Base-by-base conservation (phyloP, 1,284 basidiomycete species). In the Malassezia arunalokei region DNA sequence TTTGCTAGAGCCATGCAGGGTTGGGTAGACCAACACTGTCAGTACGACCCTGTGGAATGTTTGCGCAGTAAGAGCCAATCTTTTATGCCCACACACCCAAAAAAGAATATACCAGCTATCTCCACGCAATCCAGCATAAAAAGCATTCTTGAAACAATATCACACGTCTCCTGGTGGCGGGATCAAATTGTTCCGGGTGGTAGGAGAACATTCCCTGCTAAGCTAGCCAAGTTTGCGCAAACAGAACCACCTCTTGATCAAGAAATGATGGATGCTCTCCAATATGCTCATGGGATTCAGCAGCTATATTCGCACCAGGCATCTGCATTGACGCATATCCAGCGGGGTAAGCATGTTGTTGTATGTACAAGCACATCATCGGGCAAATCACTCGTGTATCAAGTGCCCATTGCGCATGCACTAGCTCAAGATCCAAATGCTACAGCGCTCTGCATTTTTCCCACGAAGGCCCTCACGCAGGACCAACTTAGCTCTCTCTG, bases 381-480 rank as follows among this genome's bases (percentile, higher is more conserved):
- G 3, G 88, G 88, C 7, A 92, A 92, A 74, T 90, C 86, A 69
- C 78, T 92, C 17, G 88, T 92, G 46, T 92, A 77, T 49, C 76
- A 73, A 47, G 52, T 89, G 11, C 88, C 88, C 0, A 73, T 87
- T 8, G 73, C 90, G 43, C 78, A 75, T 40, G 81, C 81, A 51
- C 75, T 92, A 42, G 82, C 87, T 71, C 75, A 79, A 17, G 79
- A 86, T 66, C 68, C 71, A 3, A 65, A 74, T 12, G 71, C 84
- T 2, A 90, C 83, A 0, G 87, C 86, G 1, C 79, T 92, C 45
- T 86, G 88, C 66, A 80, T 92, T 43, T 92, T 90, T 64, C 89
- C 88, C 1, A 92, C 89, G 1, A 92, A 92, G 83, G 88, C 88
- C 8, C 77, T 92, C 29, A 88, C 89, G 0, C 89, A 92, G 74